A percentile compares a stretch with the other conserved stretches of the same genome.
Evolutionary conservation across 208 protist species (phyloP).

Genomic region (Acanthamoeba royreba): DNA sequence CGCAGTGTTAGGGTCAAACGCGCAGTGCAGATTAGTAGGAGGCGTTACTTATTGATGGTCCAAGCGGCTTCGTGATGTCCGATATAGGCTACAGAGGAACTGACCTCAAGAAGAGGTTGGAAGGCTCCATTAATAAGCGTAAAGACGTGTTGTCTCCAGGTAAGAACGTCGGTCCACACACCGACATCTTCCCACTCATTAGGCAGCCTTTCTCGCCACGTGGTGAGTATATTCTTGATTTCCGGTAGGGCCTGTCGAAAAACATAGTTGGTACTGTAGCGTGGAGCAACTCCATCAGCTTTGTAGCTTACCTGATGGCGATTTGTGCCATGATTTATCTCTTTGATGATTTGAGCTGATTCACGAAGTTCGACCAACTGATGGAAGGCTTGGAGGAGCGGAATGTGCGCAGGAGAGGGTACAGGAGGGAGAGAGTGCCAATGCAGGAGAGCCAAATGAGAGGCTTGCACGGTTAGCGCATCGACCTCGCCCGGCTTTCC

Average conservation of each 20-base stretch:
- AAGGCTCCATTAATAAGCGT: conserved; percentile 33
- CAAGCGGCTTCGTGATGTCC: conserved; percentile 74
- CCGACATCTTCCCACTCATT: conserved; percentile 69
- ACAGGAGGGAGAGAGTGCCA: conserved; percentile 55
- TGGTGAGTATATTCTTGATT: conserved; percentile 58
- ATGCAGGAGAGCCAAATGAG: conserved; percentile 44
- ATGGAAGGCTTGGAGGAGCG: conserved; percentile 65
- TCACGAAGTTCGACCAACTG: conserved; percentile 68
- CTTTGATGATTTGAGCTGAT: conserved; percentile 55
- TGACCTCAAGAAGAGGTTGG: conserved; percentile 15
- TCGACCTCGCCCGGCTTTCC: conserved; percentile 54
- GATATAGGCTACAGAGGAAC: conserved; percentile 43
- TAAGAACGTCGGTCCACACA: conserved; percentile 67
- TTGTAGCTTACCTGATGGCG: not conserved
- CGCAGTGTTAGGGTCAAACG: conserved; percentile 73
- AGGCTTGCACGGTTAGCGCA: conserved; percentile 36
- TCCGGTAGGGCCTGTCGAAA: conserved; percentile 52
- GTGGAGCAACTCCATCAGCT: not conserved
- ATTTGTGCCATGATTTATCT: conserved; percentile 39
- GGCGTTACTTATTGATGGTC: conserved; percentile 77
- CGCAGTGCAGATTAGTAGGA: conserved; percentile 39
- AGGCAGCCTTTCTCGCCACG: conserved; percentile 68
- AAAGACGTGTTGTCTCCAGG: conserved; percentile 75
- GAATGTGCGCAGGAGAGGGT: conserved; percentile 36
- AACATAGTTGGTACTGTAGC: no score